Evolutionary conservation across 1,284 basidiomycete genomes (phyloP), one percentile per base, ranked within the genome.

Genomic region (Ustilago esculenta): DNA sequence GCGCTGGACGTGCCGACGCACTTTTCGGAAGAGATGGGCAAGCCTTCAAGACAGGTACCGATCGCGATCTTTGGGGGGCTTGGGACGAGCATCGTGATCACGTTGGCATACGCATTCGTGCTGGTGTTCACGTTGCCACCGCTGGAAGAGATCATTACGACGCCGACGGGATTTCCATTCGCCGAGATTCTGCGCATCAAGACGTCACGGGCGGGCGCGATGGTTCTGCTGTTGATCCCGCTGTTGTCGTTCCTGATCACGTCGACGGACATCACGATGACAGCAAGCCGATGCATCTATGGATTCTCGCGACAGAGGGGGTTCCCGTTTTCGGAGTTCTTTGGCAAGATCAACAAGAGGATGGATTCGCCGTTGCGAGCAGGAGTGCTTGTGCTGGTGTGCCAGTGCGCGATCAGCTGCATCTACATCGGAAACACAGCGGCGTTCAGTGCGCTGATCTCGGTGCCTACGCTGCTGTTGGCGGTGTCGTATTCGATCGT

Each of bases 351-450:
- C 40, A 65, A 65, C 54, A 24, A 24, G 15, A 29, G 33, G 20
- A 43, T 69, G 15, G 66, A 64, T 45, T 43, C 33, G 11, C 66
- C 66, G 14, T 23, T 64, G 18, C 39, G 24, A 5, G 66, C 66
- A 5, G 37, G 48, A 2, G 11, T 54, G 30, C 34, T 65, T 14
- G 50, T 59, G 7, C n/a, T 49, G 15, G 12, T 58, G 4, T 30
- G 44, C 29, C 48, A 69, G 34, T 35, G 52, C 27, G 18, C 15
- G 15, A 33, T 69, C 21, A 25, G 48, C 5, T 45, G 39, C n/a
- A 65, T 69, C 39, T 65, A 58, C 48, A 45, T 61, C 14, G 66
- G 67, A 36, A 65, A 56, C 45, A 51, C 63, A 14, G 47, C 55
- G 11, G 67, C 67, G 8, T 66, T 70, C 41, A 59, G 25, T 15